These are phyloP conservation scores for Mycena sp. DNA, from an alignment of 1,284 basidiomycete genomes.

Conservation along the genomic window DNA sequence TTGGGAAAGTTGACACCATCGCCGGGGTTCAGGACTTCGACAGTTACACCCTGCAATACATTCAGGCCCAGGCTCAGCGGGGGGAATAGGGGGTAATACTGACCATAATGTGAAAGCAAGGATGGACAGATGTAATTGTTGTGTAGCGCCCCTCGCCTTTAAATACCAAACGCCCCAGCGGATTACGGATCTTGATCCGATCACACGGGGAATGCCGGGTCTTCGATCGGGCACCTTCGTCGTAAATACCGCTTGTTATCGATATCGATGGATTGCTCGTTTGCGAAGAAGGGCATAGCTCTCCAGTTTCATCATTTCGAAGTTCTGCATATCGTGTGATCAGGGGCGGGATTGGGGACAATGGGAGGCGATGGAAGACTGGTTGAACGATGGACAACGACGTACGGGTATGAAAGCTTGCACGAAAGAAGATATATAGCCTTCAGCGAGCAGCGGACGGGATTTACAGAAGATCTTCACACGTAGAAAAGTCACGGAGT, in stretches of 20 bases:
- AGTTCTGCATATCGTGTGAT: not conserved
- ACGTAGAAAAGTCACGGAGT: too few species aligned
- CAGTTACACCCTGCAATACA: constrained; percentile 53
- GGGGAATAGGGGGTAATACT: not conserved
- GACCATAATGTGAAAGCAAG: constrained; percentile 7
- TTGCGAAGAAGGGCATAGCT: not conserved
- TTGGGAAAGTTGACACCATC: constrained; percentile 59
- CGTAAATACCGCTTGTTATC: constrained; percentile 23
- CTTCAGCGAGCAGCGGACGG: too few species aligned
- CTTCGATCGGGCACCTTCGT: not conserved
- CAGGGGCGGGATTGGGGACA: not conserved
- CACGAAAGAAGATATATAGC: too few species aligned
- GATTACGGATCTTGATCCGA: constrained; percentile 10
- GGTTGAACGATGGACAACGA: too few species aligned
- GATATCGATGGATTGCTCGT: constrained; percentile 23
- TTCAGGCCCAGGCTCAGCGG: too few species aligned
- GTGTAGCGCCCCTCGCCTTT: not conserved
- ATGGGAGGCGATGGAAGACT: too few species aligned
- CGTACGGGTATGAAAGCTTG: too few species aligned
- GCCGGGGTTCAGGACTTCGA: constrained; percentile 52
- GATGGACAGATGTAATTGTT: not conserved
- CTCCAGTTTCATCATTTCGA: not conserved
- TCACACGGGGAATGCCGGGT: constrained; percentile 11
- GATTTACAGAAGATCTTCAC: too few species aligned
- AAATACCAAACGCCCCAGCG: not conserved